Conservation (phyloP, 2,329 filamentous ascomycete species). For the Sporothrix brasiliensis region DNA sequence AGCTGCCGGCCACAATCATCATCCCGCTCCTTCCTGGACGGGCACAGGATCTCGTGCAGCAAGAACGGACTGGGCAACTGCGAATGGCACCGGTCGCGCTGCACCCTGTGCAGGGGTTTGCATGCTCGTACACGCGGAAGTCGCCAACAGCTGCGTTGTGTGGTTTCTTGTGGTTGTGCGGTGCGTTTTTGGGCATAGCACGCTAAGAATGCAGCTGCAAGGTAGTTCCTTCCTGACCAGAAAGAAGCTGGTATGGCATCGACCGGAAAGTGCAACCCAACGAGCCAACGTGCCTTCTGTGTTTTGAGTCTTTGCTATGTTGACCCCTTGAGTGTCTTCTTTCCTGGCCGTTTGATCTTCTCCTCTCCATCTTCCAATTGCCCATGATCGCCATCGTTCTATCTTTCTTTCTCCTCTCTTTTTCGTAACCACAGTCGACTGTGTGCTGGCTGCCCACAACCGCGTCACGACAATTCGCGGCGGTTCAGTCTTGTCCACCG, state of each 20-base stretch:
- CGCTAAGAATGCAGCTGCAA: background rate
- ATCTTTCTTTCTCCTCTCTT: background rate
- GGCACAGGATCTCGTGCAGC: background rate
- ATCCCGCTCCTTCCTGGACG: background rate
- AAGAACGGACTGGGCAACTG: slow-evolving; percentile 1
- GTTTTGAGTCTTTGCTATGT: background rate
- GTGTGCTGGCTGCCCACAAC: background rate
- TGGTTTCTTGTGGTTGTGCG: too few relatives aligned
- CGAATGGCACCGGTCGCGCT: background rate
- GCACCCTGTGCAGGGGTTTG: background rate
- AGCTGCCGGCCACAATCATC: background rate
- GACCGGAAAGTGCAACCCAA: background rate
- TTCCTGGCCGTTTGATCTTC: background rate
- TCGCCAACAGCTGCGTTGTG: background rate
- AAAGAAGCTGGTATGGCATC: background rate
- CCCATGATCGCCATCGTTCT: background rate
- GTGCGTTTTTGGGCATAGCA: background rate
- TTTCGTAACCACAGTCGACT: background rate
- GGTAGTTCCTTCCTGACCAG: background rate
- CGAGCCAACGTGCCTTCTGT: background rate
- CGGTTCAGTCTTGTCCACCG: background rate
- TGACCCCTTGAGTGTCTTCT: background rate
- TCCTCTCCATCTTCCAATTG: background rate
- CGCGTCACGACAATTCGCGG: background rate
- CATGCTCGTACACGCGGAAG: background rate